Conservation (phyloP, 1,284 basidiomycete species). For the Gastroboletus turbinatus region DNA sequence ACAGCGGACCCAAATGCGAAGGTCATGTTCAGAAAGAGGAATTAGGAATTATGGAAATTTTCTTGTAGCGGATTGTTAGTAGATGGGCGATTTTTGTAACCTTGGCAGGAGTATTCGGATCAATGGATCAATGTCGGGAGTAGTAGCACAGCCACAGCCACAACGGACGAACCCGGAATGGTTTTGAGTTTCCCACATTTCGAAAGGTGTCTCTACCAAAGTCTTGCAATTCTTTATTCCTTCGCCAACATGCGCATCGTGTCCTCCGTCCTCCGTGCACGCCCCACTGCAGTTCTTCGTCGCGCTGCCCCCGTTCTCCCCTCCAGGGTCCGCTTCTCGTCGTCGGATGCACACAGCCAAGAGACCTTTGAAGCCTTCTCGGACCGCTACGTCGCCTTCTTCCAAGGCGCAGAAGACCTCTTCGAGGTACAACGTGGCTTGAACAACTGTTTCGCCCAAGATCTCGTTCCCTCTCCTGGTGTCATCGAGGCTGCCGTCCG, state of each 20-base stretch:
- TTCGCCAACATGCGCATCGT: conserved; percentile 45
- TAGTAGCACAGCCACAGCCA: conserved; percentile 10
- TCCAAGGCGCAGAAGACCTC: conserved; percentile 89
- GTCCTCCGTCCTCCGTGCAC: conserved; percentile 57
- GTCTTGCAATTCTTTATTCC: background rate
- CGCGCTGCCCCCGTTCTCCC: conserved; percentile 46
- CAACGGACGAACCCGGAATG: conserved; percentile 19
- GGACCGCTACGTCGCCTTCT: conserved; percentile 91
- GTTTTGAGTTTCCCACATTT: conserved; percentile 11
- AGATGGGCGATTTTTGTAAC: background rate
- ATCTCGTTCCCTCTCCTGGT: conserved; percentile 88
- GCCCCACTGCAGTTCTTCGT: conserved; percentile 39
- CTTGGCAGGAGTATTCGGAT: background rate
- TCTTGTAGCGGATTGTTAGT: background rate
- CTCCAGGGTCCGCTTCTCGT: conserved; percentile 40
- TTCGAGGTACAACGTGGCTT: conserved; percentile 97
- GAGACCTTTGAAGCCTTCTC: conserved; percentile 96
- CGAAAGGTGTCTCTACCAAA: background rate
- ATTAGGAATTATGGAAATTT: background rate
- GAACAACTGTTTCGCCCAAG: conserved; percentile 99
- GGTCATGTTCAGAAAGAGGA: background rate
- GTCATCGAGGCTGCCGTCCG: conserved; percentile 91
- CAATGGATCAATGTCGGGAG: background rate
- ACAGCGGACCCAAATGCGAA: background rate
- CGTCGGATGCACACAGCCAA: conserved; percentile 62